Evolutionary conservation across 148 eudicot genomes (phyloP).

Genomic region (Spergularia marina): DNA sequence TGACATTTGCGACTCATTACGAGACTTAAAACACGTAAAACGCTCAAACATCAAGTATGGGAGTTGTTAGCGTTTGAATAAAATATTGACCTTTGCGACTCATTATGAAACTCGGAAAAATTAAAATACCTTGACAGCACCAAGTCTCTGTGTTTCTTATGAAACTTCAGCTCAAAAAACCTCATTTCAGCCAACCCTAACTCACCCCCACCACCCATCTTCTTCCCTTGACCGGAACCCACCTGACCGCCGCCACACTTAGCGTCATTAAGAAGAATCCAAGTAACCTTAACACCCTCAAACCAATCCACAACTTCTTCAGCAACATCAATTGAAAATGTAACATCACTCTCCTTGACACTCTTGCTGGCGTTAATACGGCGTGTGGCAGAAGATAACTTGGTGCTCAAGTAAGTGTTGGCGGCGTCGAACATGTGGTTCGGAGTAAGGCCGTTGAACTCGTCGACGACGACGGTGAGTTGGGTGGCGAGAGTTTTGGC

Average conservation of each 20-base stretch:
- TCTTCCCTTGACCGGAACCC: constrained; percentile 2
- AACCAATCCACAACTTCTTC: constrained; percentile 44
- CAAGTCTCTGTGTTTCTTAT: constrained; percentile 36
- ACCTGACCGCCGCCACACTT: not conserved
- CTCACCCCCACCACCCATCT: constrained; percentile 8
- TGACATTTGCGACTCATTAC: too few relatives aligned
- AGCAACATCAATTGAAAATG: constrained; percentile 43
- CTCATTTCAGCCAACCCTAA: constrained; percentile 24
- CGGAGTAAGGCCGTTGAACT: constrained; percentile 43
- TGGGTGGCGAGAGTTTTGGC: constrained; percentile 39
- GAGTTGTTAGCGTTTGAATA: too few relatives aligned
- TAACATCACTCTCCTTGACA: constrained; percentile 32
- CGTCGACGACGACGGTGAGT: constrained; percentile 53
- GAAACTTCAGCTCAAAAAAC: constrained; percentile 34
- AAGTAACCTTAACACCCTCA: constrained; percentile 31
- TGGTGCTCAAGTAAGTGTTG: constrained; percentile 39
- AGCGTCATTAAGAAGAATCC: constrained; percentile 31
- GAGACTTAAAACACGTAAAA: too few relatives aligned
- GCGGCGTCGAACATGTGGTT: constrained; percentile 55
- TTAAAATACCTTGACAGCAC: constrained; percentile 29
- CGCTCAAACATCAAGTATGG: too few relatives aligned
- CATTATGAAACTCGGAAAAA: not conserved
- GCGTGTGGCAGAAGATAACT: constrained; percentile 31
- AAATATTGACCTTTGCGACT: not conserved
- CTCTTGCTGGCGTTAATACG: constrained; percentile 41